Percentiles rank a stretch among this genome's conserved stretches.
phyloP scores from a whole-genome alignment of 2,329 filamentous ascomycete genomes.

The Aspergillus sp. region DNA sequence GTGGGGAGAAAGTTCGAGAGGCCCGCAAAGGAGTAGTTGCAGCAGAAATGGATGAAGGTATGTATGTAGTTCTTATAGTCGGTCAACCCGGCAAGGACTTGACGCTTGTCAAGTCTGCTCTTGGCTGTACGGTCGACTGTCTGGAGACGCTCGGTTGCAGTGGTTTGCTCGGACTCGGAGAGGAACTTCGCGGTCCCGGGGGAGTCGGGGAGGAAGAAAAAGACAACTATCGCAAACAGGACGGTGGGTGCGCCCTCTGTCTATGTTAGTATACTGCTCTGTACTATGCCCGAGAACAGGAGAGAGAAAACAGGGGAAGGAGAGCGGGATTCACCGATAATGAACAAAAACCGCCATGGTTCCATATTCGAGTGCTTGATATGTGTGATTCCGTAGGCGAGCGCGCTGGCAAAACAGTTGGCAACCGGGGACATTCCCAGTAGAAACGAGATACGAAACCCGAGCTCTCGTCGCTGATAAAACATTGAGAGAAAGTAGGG shows the following conservation, averaged over 20 bases:
- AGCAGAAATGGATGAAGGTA: constrained; percentile 41
- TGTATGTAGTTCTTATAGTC: constrained; percentile 43
- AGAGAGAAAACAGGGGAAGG: not conserved
- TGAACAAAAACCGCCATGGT: constrained; percentile 48
- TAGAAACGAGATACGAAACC: constrained; percentile 51
- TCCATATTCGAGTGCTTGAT: constrained; percentile 19
- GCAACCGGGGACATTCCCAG: constrained; percentile 39
- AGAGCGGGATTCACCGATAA: constrained; percentile 34
- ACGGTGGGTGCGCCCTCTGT: constrained; percentile 44
- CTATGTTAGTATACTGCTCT: constrained; percentile 21
- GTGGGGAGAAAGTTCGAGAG: constrained; percentile 46
- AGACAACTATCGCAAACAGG: constrained; percentile 43
- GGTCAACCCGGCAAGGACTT: constrained; percentile 33
- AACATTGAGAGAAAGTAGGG: constrained; percentile 47
- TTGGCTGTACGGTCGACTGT: constrained; percentile 24
- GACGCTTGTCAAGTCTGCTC: constrained; percentile 28
- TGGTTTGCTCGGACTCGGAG: constrained; percentile 45
- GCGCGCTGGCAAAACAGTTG: constrained; percentile 40
- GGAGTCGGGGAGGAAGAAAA: constrained; percentile 46
- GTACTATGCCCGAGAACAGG: not conserved
- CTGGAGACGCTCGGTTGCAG: constrained; percentile 52
- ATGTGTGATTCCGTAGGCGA: constrained; percentile 41
- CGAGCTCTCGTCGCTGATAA: constrained; percentile 52
- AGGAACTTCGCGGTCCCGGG: constrained; percentile 45
- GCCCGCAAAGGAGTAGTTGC: constrained; percentile 38